phyloP scores from a whole-genome alignment of 2,329 filamentous ascomycete genomes.

The Aspergillus puulaauensis region DNA sequence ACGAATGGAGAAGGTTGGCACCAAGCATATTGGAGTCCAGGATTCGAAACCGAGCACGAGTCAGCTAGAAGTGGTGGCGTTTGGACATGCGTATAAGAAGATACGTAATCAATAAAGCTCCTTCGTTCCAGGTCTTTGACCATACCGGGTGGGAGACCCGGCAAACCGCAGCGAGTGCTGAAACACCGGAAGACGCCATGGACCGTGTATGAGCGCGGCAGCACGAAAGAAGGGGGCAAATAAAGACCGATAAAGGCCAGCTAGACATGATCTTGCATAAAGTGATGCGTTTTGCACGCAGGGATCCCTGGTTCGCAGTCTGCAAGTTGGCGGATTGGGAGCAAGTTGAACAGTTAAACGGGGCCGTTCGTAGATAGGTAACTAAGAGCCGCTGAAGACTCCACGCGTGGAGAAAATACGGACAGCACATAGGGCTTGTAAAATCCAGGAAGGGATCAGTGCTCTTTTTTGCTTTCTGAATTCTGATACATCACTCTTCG shows the following conservation, averaged over 20 bases:
- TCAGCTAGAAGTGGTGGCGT: neutral
- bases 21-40: neutral
- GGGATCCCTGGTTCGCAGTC: conserved; percentile 9
- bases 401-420: conserved; percentile 7
- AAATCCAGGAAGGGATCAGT: conserved; percentile 2
- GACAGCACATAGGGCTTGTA: conserved; percentile 8
- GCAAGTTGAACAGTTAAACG: conserved; percentile 1
- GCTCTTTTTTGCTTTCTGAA: conserved; percentile 4
- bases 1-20: neutral
- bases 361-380: conserved; percentile 4
- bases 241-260: neutral
- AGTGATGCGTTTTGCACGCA: conserved; percentile 3
- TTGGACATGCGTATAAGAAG: neutral
- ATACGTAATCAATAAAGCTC: neutral
- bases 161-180: neutral
- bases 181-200: neutral
- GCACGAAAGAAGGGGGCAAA: neutral
- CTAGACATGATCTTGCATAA: conserved; percentile 9
- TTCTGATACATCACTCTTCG: conserved; percentile 10
- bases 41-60: neutral
- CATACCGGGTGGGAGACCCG: neutral
- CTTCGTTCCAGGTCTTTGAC: neutral
- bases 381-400: conserved; percentile 3
- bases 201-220: neutral
- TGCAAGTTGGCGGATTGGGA: neutral